Evolutionary conservation across 164 flowering plant genomes (phyloP).

Genomic region (Berberis vulgaris): DNA sequence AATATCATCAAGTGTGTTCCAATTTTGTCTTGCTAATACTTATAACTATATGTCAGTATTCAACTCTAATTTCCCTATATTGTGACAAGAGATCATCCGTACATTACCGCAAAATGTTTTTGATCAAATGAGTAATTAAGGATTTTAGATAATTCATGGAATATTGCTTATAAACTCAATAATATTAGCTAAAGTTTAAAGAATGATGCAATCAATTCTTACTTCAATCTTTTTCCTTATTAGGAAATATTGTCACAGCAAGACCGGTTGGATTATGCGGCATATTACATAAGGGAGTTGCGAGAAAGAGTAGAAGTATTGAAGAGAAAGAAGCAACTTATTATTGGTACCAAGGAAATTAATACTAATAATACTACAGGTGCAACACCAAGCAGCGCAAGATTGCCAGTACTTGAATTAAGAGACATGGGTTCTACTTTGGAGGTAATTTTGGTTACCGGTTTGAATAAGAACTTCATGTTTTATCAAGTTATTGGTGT

Average conservation of each 20-base stretch:
- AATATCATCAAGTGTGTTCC: no score
- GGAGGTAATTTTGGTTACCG: conserved; percentile 37
- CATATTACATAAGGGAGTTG: conserved; percentile 25
- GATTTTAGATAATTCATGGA: no score
- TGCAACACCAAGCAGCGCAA: neutral
- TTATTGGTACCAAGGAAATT: conserved; percentile 8
- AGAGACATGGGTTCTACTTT: conserved; percentile 20
- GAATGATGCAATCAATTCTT: no score
- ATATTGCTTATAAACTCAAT: no score
- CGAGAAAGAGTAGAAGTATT: conserved; percentile 27
- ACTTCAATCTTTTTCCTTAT: neutral
- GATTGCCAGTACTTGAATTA: conserved; percentile 36
- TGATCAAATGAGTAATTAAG: no score
- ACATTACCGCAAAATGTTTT: no score
- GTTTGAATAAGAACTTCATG: conserved; percentile 31
- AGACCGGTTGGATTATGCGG: conserved; percentile 30
- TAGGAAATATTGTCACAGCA: conserved; percentile 25
- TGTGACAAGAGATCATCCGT: no score
- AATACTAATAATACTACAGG: neutral
- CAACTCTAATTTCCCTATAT: no score
- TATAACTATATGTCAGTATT: no score
- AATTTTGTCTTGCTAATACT: no score
- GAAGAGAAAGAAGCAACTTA: conserved; percentile 17
- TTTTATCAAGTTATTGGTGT: conserved; percentile 31
- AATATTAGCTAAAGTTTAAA: no score